Evolutionary conservation across 768 basidiomycete species (phyloP), one percentile per base, ranked within the genome.

Genomic region (Auricularia cornea): DNA sequence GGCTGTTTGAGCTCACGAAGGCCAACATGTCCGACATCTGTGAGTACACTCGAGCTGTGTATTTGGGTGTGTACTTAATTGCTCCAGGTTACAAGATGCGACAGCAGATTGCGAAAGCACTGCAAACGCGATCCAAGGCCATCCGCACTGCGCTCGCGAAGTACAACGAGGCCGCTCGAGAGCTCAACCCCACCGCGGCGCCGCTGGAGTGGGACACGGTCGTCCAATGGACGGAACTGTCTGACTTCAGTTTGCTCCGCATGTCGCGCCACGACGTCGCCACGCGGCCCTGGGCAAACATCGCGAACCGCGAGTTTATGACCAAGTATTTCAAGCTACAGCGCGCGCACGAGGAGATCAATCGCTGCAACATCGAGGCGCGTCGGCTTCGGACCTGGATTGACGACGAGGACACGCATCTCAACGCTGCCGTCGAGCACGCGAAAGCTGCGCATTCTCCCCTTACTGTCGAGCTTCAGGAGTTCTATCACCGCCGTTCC

Each of bases 221-320:
- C 44, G 44, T 48, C 44, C 11, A 8, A 5, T 48, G 44, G 44
- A 48, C 44, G 5, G 44, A 48, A 35, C 54, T 77, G 0, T 70
- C 72, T 14, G 69, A 77, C 35, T 73, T 77, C 61, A 60, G 66
- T n/a, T 65, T 77, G 10, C 70, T 77, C 2, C 64, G 63, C 10
- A 67, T 74, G 41, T 68, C 71, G 0, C 63, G 68, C 3, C 32
- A 66, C 23, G 70, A 75, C 29, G 62, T 76, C 28, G 61, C 29
- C 3, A 32, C 67, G 1, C 67, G 66, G 59, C 69, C 64, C 2
- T 77, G 76, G 75, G 66, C 67, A 0, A 38, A 68, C 3, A 69
- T 78, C 16, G 75, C 80, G 71, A 81, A 81, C 63, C 51, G 71
- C 8, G 68, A 70, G 64, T 59, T 66, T 1, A 71, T 72, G 59